phyloP scores from a whole-genome alignment of 768 basidiomycete genomes.

The Butyriboletus loyo region DNA sequence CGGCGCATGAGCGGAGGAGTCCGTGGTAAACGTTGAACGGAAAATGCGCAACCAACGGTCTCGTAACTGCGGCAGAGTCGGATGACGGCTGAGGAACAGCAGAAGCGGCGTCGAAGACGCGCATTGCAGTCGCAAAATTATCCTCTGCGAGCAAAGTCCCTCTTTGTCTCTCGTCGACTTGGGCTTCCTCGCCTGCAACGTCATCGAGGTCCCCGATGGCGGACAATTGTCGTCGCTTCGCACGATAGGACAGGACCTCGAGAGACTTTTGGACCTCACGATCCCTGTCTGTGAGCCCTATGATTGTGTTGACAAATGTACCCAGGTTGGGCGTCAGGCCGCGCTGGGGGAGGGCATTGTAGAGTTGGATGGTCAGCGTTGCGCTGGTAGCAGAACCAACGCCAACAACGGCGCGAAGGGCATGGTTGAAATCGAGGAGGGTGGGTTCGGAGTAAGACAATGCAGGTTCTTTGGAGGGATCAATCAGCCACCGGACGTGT shows the following conservation, averaged over 20 bases:
- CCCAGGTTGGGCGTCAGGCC: conserved; percentile 57
- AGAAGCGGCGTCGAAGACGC: conserved; percentile 63
- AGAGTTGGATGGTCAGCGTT: conserved; percentile 56
- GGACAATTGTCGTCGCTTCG: conserved; percentile 31
- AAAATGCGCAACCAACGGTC: conserved; percentile 22
- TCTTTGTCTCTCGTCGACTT: conserved; percentile 35
- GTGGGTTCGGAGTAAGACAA: conserved; percentile 31
- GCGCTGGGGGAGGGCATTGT: conserved; percentile 65
- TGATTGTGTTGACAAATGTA: conserved; percentile 64
- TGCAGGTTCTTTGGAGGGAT: conserved; percentile 31
- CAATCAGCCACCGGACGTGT: conserved; percentile 31
- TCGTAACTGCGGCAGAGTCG: conserved; percentile 7
- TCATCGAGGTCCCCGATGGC: conserved; percentile 2
- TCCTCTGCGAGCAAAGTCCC: conserved; percentile 54
- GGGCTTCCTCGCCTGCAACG: conserved; percentile 11
- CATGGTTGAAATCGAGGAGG: conserved; percentile 58
- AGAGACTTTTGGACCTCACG: conserved; percentile 53
- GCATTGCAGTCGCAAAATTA: conserved; percentile 68
- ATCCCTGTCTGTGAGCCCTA: conserved; percentile 64
- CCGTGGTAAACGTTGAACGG: conserved; percentile 42
- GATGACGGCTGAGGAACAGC: conserved; percentile 18
- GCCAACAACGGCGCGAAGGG: conserved; percentile 45
- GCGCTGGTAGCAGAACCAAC: conserved; percentile 48
- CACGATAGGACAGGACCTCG: conserved; percentile 39
- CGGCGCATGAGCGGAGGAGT: conserved; percentile 62